Conservation (phyloP, 1,139 yeast genomes). For the Debaryomycetaceae sp. region DNA sequence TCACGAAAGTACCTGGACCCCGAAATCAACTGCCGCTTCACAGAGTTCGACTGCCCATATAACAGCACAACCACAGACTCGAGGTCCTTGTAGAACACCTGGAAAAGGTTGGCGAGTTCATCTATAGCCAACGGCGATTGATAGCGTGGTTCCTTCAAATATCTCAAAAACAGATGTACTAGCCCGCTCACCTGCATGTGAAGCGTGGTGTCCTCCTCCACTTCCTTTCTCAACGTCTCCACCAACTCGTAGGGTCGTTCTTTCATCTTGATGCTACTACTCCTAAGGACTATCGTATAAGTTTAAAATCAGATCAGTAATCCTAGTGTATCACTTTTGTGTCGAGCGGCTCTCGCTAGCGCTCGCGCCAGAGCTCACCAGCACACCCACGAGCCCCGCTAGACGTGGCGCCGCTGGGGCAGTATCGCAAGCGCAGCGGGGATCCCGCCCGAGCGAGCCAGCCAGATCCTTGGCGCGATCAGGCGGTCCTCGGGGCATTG, state of each 20-base stretch:
- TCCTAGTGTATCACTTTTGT: background rate
- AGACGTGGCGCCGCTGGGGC: too few species aligned
- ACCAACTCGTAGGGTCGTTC: background rate
- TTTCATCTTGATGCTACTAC: background rate
- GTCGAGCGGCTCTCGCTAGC: background rate
- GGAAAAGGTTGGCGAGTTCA: slow-evolving; percentile 34
- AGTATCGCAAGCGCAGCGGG: too few species aligned
- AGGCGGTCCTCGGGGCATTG: too few species aligned
- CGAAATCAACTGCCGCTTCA: slow-evolving; percentile 37
- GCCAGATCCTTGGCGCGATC: too few species aligned
- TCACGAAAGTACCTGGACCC: slow-evolving; percentile 24
- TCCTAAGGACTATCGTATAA: too few species aligned
- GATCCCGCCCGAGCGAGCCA: too few species aligned
- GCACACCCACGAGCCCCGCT: too few species aligned
- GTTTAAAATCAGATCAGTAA: background rate
- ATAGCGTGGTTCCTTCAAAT: slow-evolving; percentile 43
- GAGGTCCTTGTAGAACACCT: slow-evolving; percentile 35
- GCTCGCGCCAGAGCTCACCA: background rate
- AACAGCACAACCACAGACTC: slow-evolving; percentile 30
- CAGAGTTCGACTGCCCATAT: slow-evolving; percentile 38
- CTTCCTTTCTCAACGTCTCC: slow-evolving; percentile 6
- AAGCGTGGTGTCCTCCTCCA: slow-evolving; percentile 1
- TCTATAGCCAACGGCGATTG: slow-evolving; percentile 37
- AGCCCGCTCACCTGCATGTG: slow-evolving; percentile 22
- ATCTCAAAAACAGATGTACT: slow-evolving; percentile 29